A percentile compares a stretch with the other conserved stretches of the same genome.
phyloP scores from a whole-genome alignment of 1,284 basidiomycete species.

The Mycena citricolor region DNA sequence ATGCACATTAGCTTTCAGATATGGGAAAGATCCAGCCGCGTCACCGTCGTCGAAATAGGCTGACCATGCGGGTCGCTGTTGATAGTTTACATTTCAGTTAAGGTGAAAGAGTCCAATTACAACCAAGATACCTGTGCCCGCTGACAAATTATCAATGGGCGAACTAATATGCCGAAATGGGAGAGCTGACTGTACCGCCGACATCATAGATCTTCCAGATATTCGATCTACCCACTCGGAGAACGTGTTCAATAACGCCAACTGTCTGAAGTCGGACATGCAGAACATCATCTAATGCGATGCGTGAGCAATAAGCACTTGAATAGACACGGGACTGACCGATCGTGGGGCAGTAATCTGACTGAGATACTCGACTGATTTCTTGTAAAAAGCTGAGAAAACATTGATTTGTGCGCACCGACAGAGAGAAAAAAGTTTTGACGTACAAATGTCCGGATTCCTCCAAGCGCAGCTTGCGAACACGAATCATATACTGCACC shows the following conservation, averaged over 20 bases:
- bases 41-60: conserved; percentile 81
- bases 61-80: conserved; percentile 73
- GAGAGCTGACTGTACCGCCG: conserved; percentile 69
- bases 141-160: conserved; percentile 30
- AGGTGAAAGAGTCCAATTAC: neutral
- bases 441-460: conserved; percentile 77
- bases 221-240: conserved; percentile 63
- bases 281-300: conserved; percentile 63
- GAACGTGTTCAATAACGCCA: conserved; percentile 73
- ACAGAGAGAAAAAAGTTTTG: conserved; percentile 12
- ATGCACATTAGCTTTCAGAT: conserved; percentile 10
- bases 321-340: conserved; percentile 39
- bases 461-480: conserved; percentile 64
- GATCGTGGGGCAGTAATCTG: conserved; percentile 68
- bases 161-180: conserved; percentile 18
- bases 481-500: conserved; percentile 53
- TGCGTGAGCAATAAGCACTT: conserved; percentile 2
- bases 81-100: conserved; percentile 9
- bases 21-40: conserved; percentile 25
- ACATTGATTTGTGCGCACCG: conserved; percentile 7
- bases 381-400: conserved; percentile 67
- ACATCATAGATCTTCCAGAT: conserved; percentile 80
- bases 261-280: conserved; percentile 76
- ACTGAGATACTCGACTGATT: conserved; percentile 61
- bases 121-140: conserved; percentile 49